Evolutionary conservation across 768 basidiomycete species (phyloP).

Genomic region (Tulasnella sp.): DNA sequence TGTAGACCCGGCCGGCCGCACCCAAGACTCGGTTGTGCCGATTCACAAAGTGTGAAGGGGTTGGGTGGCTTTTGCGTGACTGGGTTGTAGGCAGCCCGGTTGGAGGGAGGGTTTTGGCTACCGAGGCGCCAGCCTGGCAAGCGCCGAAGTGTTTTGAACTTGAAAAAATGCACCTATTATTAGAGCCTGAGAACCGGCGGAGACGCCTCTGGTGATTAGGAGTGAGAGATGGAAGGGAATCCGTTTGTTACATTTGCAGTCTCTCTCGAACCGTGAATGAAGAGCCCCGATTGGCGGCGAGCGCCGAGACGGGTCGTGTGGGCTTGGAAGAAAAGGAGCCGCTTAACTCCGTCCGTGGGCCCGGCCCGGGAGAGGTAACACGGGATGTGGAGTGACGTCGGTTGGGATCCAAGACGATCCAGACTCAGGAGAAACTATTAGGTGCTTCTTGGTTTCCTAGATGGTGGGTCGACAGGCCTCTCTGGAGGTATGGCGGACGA

Average conservation of each 20-base stretch:
- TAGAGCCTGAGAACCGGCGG: constrained; percentile 6
- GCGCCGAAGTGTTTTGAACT: not conserved
- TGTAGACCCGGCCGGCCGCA: not conserved
- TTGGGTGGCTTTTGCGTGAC: not conserved
- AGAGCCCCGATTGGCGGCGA: constrained; percentile 1
- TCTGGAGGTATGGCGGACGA: not conserved
- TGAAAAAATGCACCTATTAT: not conserved
- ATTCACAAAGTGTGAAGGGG: not conserved
- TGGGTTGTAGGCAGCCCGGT: not conserved
- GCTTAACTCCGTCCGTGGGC: constrained; percentile 1
- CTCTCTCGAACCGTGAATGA: not conserved
- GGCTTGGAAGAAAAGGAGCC: not conserved
- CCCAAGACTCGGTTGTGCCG: not conserved
- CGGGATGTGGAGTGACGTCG: not conserved
- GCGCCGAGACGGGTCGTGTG: not conserved
- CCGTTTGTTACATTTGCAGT: too few relatives aligned
- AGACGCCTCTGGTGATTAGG: not conserved
- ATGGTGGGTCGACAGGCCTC: not conserved
- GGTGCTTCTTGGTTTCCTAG: not conserved
- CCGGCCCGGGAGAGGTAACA: not conserved
- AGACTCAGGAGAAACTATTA: not conserved
- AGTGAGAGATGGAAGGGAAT: constrained; percentile 9
- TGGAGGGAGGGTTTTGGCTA: not conserved
- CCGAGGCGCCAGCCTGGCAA: not conserved
- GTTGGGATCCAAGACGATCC: not conserved